phyloP scores from a whole-genome alignment of 352 stramenopile species.

The Globisporangium viniferum region DNA sequence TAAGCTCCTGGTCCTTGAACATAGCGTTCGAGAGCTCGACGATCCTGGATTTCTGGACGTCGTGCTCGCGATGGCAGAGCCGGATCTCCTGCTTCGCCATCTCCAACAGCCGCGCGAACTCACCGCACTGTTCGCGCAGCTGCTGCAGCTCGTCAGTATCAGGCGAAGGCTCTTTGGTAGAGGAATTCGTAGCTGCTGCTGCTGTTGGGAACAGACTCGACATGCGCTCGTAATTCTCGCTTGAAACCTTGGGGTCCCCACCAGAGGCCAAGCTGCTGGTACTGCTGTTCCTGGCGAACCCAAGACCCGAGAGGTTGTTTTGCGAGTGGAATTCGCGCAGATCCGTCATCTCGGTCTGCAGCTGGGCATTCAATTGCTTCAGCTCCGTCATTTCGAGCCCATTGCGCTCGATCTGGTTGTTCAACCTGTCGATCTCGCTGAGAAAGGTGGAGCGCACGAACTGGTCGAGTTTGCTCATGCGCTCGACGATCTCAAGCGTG shows the following conservation, averaged over 20 bases:
- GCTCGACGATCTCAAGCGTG: slow-evolving; percentile 34
- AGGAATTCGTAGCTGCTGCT: no score
- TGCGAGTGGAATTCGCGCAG: slow-evolving; percentile 43
- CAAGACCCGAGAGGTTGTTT: slow-evolving; percentile 18
- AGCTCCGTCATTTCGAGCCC: slow-evolving; percentile 16
- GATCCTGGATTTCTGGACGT: slow-evolving; percentile 44
- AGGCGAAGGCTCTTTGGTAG: neutral
- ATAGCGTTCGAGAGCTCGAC: slow-evolving; percentile 47
- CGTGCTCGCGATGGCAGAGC: slow-evolving; percentile 52
- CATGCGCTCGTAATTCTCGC: slow-evolving; percentile 3
- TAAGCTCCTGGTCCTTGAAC: slow-evolving; percentile 51
- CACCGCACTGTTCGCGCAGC: slow-evolving; percentile 48
- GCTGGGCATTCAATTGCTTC: slow-evolving; percentile 21
- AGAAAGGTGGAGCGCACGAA: slow-evolving; percentile 40
- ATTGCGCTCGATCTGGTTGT: slow-evolving; percentile 8
- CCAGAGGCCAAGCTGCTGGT: neutral
- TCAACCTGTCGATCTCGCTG: slow-evolving; percentile 23
- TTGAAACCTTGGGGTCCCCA: neutral
- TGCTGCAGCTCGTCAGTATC: slow-evolving; percentile 25
- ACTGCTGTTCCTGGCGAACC: neutral
- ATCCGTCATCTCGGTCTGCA: slow-evolving; percentile 40
- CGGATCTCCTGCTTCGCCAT: slow-evolving; percentile 77
- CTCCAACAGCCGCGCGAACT: slow-evolving; percentile 50
- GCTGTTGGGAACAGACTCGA: slow-evolving; percentile 10
- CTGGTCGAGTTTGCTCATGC: slow-evolving; percentile 33